These are phyloP conservation scores for Microglena sp. DNA, from an alignment of 139 green algal species.

Conservation along the genomic window DNA sequence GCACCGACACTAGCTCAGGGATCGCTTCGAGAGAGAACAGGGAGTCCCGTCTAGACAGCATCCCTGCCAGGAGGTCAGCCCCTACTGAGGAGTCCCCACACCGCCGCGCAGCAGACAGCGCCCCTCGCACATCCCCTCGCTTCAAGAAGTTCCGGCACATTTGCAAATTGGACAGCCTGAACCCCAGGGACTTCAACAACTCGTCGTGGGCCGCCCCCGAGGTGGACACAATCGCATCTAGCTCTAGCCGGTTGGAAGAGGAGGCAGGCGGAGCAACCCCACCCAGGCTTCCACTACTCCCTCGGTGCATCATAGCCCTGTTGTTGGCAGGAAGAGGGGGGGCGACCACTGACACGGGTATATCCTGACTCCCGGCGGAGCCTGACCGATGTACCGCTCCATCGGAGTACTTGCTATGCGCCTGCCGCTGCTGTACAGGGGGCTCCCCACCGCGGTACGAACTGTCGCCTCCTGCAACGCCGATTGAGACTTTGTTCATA, in stretches of 20 bases:
- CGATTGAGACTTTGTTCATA: no score
- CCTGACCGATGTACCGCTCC: no score
- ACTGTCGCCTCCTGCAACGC: no score
- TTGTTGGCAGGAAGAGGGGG: not conserved
- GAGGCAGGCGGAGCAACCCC: no score
- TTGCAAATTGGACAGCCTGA: constrained; percentile 8
- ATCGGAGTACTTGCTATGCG: no score
- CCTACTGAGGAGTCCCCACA: constrained; percentile 8
- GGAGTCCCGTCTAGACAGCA: constrained; percentile 10
- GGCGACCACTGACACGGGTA: not conserved
- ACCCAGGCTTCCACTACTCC: not conserved
- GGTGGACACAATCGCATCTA: not conserved
- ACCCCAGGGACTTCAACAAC: not conserved
- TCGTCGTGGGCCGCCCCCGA: not conserved
- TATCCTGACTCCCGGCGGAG: no score
- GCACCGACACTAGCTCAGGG: constrained; percentile 20
- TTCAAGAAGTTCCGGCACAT: constrained; percentile 3
- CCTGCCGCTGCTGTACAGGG: no score
- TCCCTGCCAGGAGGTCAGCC: constrained; percentile 16
- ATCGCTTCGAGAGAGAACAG: constrained; percentile 25
- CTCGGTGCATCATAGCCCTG: not conserved
- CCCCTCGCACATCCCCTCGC: constrained; percentile 6
- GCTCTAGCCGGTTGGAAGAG: not conserved
- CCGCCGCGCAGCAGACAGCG: not conserved
- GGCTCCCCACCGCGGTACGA: no score